Percentiles rank a stretch among this genome's conserved stretches.
Evolutionary conservation across 1,139 yeast genomes (phyloP).

Genomic region (Diutina catenulata): DNA sequence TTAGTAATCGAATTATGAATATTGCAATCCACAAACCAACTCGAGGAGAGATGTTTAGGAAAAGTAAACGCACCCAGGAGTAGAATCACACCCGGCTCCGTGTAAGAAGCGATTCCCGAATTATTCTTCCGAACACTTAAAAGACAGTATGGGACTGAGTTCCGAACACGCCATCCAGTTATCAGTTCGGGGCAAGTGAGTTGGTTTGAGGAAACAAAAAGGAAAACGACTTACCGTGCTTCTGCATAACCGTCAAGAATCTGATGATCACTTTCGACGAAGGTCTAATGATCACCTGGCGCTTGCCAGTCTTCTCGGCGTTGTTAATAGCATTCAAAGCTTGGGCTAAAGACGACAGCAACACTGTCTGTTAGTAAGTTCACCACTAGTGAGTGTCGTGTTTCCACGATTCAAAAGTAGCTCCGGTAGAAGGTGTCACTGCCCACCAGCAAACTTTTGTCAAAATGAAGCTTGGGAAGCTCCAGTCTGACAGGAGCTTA

Average conservation of each 20-base stretch:
- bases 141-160: slow-evolving; percentile 90
- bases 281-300: slow-evolving; percentile 98
- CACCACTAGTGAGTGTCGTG: too few relatives aligned
- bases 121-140: slow-evolving; percentile 89
- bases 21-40: slow-evolving; percentile 5
- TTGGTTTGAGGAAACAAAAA: not conserved
- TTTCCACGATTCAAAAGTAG: too few relatives aligned
- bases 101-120: slow-evolving; percentile 68
- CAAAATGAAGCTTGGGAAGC: too few relatives aligned
- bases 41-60: slow-evolving; percentile 41
- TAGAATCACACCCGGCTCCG: slow-evolving; percentile 34
- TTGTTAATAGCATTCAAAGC: slow-evolving; percentile 97
- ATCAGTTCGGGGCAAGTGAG: slow-evolving; percentile 67
- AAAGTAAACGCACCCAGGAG: slow-evolving; percentile 52
- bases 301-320: slow-evolving; percentile 99
- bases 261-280: slow-evolving; percentile 97
- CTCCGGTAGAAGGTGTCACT: too few relatives aligned
- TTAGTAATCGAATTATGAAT: slow-evolving; percentile 13
- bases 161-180: slow-evolving; percentile 95
- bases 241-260: slow-evolving; percentile 95
- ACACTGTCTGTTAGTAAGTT: too few relatives aligned
- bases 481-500: too few relatives aligned
- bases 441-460: too few relatives aligned
- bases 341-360: slow-evolving; percentile 97
- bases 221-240: slow-evolving; percentile 36